phyloP scores from a whole-genome alignment of 208 protist species.

The Naegleria gruberi region DNA sequence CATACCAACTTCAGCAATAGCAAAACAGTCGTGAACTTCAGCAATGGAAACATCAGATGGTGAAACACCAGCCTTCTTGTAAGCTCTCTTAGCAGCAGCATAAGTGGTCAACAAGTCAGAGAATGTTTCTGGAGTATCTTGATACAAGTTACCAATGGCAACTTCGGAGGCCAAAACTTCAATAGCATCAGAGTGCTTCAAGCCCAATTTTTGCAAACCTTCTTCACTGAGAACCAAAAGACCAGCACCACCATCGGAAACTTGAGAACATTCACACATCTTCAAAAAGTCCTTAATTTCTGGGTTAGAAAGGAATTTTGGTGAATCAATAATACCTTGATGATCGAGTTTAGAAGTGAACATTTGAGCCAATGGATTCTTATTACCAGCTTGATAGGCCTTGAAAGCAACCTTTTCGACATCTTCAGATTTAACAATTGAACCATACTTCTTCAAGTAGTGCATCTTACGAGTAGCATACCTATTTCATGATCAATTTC shows the following conservation, averaged over 20 bases:
- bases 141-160: conserved; percentile 62
- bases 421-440: conserved; percentile 45
- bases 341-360: conserved; percentile 58
- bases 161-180: conserved; percentile 58
- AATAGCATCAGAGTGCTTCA: conserved; percentile 47
- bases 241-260: conserved; percentile 71
- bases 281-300: conserved; percentile 67
- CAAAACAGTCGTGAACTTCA: conserved; percentile 85
- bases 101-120: conserved; percentile 62
- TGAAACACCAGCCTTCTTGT: conserved; percentile 54
- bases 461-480: conserved; percentile 65
- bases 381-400: conserved; percentile 70
- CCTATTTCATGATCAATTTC: too few species aligned
- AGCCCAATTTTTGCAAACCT: conserved; percentile 62
- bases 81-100: conserved; percentile 59
- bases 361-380: conserved; percentile 79
- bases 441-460: conserved; percentile 34
- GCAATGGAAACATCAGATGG: conserved; percentile 58
- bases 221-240: conserved; percentile 64
- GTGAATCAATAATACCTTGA: conserved; percentile 48
- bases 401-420: conserved; percentile 69
- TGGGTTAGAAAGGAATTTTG: conserved; percentile 67
- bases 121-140: conserved; percentile 49
- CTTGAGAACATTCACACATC: conserved; percentile 72
- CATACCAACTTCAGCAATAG: conserved; percentile 76